Base-by-base conservation (phyloP, 2,329 filamentous ascomycete species). In the Aspergillus sp. region DNA sequence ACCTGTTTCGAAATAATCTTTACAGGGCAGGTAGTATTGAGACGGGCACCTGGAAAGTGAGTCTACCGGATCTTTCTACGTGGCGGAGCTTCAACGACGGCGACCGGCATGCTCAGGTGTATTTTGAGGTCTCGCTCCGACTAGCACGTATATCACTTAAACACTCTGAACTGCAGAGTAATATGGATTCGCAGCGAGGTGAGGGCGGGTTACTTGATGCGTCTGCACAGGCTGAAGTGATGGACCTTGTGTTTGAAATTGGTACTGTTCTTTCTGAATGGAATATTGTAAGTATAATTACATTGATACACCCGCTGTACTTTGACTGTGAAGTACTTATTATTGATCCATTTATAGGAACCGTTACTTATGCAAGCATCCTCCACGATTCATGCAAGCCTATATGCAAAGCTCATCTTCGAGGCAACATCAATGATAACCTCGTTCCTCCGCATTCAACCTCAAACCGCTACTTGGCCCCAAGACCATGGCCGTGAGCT, bases 351-450 rank as follows among this genome's bases (percentile, higher is more conserved):
- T 6, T 3, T 1, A 31, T 23, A 51, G 48, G 23, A 51, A 27
- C 19, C 14, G 4, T 9, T 31, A 7, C 21, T 51, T 3, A 40
- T 37, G 9, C 31, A 51, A 19, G n/a, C 14, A 40, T 21, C 47
- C 6, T 37, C 48, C 35, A 39, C 15, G 8, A 24, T 51, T 6
- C 21, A 51, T n/a, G 17, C 33, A n/a, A 41, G 17, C 9, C 33
- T 41, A 11, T 51, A 39, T 17, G 48, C 48, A 3, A 12, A 39
- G 31, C 19, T 51, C 1, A 51, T 51, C 19, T 51, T 6, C 33
- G 31, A 33, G 12, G 12, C 35, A 41, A 27, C 35, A 3, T 21
- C 48, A 40, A 41, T 51, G 48, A 51, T 51, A 17, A 23, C 35
- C 12, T 51, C n/a, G 3, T 24, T 41, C 17, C 48, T 51, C 17